Conservation (phyloP, 73 alveolate genomes). For the Tetrahymena borealis region DNA sequence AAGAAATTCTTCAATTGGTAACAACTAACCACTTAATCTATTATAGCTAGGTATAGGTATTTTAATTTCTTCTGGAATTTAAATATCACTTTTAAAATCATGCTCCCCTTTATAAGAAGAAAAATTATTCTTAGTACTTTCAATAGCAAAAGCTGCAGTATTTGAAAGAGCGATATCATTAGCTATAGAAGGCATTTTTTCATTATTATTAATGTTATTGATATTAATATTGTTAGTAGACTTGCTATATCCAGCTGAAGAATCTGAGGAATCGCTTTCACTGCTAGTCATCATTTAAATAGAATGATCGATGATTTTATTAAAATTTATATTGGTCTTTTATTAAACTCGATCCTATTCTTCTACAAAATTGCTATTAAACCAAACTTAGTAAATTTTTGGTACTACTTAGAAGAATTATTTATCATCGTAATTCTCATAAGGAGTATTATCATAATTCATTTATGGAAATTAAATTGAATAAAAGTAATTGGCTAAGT, state of each 20-base stretch:
- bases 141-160: background rate
- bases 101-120: background rate
- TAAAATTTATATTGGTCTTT: too few relatives aligned
- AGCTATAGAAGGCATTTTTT: background rate
- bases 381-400: background rate
- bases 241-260: background rate
- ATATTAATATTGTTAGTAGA: background rate
- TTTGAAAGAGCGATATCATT: background rate
- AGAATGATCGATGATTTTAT: too few relatives aligned
- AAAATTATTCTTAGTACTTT: background rate
- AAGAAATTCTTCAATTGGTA: background rate
- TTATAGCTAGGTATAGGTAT: background rate
- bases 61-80: background rate
- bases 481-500: background rate
- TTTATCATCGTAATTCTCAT: background rate
- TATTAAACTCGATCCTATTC: background rate
- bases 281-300: too few relatives aligned
- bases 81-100: background rate
- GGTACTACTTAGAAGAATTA: background rate
- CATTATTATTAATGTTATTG: background rate
- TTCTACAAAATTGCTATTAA: background rate
- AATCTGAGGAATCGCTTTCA: background rate
- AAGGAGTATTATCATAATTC: background rate
- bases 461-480: background rate
- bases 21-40: background rate